A percentile compares a stretch with the other conserved stretches of the same genome.
These are phyloP conservation scores for Pseudogymnoascus sp. DNA, from an alignment of 2,329 filamentous ascomycete genomes.

Conservation along the genomic window DNA sequence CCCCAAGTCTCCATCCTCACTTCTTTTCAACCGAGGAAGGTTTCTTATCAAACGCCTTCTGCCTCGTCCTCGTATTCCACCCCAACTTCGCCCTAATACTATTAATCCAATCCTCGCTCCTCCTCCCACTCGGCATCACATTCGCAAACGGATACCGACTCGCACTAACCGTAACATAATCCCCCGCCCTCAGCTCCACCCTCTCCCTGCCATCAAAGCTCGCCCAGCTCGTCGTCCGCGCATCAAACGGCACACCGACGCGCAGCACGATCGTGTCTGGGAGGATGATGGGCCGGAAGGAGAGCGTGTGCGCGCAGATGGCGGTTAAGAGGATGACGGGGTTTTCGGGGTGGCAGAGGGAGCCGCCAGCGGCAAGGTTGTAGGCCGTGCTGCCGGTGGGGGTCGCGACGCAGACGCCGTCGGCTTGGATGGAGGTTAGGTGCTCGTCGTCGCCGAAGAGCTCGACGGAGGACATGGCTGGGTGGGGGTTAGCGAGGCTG, in stretches of 20 bases:
- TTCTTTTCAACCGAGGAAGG: constrained; percentile 19
- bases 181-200: constrained; percentile 68
- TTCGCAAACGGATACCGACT: constrained; percentile 74
- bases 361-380: constrained; percentile 91
- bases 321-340: constrained; percentile 91
- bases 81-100: constrained; percentile 72
- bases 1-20: constrained; percentile 11
- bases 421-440: constrained; percentile 87
- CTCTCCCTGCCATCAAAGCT: constrained; percentile 93
- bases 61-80: constrained; percentile 74
- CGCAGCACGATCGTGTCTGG: constrained; percentile 93
- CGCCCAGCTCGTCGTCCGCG: constrained; percentile 86
- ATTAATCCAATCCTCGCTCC: constrained; percentile 74
- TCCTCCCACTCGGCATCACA: constrained; percentile 61
- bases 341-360: constrained; percentile 90
- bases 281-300: constrained; percentile 91
- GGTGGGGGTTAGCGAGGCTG: constrained; percentile 10
- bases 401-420: constrained; percentile 88
- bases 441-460: constrained; percentile 89
- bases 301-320: constrained; percentile 90
- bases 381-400: constrained; percentile 94
- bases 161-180: constrained; percentile 79
- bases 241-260: constrained; percentile 89
- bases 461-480: constrained; percentile 85
- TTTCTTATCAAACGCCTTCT: constrained; percentile 50